These are phyloP conservation scores for Fusarium subglutinans DNA, from an alignment of 2,329 filamentous ascomycete species.

Conservation along the genomic window DNA sequence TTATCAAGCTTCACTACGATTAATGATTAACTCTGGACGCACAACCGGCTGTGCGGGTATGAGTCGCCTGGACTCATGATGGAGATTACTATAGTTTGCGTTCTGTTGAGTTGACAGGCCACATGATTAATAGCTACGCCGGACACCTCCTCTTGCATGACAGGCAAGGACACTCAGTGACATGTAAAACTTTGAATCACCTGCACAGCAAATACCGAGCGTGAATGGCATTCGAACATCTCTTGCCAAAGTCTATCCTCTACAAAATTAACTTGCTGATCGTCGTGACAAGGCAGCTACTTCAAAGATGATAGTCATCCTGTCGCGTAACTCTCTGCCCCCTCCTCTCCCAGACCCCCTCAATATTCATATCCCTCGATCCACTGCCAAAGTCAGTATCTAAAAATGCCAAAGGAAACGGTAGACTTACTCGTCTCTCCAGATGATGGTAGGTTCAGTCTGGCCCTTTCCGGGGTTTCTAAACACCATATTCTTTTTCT, in stretches of 20 bases:
- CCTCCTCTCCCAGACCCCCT: conserved; percentile 36
- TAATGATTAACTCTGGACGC: too few relatives aligned
- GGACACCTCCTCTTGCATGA: not conserved
- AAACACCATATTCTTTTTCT: conserved; percentile 43
- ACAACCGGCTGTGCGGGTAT: fast-evolving
- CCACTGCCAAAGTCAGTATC: conserved; percentile 11
- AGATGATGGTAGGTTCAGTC: conserved; percentile 30
- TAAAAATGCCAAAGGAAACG: fast-evolving
- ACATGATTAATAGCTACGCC: fast-evolving
- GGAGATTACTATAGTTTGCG: too few relatives aligned
- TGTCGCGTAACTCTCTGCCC: conserved; percentile 29
- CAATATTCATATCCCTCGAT: conserved; percentile 34
- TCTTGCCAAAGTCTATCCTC: not conserved
- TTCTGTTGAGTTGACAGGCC: not conserved
- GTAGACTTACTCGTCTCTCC: conserved; percentile 37
- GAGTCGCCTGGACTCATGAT: too few relatives aligned
- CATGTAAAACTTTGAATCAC: not conserved
- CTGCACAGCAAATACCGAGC: not conserved
- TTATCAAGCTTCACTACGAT: too few relatives aligned
- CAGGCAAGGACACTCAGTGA: fast-evolving
- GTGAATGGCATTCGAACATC: fast-evolving
- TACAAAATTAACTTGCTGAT: too few relatives aligned
- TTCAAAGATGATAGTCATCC: conserved; percentile 37
- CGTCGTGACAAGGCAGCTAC: fast-evolving
- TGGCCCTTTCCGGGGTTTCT: conserved; percentile 34